phyloP scores from a whole-genome alignment of 495 filamentous ascomycete genomes.

The Clohesyomyces aquaticus region DNA sequence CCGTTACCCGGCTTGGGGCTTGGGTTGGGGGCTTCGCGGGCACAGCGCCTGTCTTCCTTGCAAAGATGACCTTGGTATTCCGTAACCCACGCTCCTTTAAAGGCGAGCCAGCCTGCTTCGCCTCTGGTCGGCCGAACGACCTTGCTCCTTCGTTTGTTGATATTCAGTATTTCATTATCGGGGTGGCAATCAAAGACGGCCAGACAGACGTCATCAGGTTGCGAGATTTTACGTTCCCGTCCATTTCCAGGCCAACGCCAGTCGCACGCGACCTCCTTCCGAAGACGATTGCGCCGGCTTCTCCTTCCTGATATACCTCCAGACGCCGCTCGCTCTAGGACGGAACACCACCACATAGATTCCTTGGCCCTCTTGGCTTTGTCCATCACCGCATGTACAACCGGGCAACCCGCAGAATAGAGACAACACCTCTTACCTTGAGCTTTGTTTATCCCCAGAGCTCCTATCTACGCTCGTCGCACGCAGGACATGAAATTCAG shows the following conservation, averaged over 20 bases:
- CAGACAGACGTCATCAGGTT: too few species aligned
- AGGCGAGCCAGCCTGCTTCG: neutral
- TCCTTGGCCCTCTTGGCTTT: neutral
- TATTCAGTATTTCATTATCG: too few species aligned
- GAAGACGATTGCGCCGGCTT: neutral
- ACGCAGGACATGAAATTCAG: constrained; percentile 22
- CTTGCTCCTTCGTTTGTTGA: neutral
- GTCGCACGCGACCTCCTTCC: neutral
- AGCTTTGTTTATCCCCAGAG: neutral
- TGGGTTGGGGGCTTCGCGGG: neutral
- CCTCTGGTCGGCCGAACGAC: neutral
- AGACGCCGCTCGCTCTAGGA: neutral
- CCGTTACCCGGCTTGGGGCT: neutral
- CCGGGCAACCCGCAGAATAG: neutral
- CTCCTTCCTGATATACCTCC: neutral
- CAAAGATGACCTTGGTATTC: too few species aligned
- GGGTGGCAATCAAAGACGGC: too few species aligned
- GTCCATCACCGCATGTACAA: neutral
- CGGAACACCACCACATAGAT: neutral
- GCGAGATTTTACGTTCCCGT: too few species aligned
- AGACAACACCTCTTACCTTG: neutral
- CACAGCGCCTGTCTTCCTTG: neutral
- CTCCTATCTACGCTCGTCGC: constrained; percentile 1
- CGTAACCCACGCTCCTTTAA: too few species aligned
- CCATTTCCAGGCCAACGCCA: neutral